Base-by-base conservation (phyloP, 495 filamentous ascomycete genomes). In the Aspergillus heteromorphus region DNA sequence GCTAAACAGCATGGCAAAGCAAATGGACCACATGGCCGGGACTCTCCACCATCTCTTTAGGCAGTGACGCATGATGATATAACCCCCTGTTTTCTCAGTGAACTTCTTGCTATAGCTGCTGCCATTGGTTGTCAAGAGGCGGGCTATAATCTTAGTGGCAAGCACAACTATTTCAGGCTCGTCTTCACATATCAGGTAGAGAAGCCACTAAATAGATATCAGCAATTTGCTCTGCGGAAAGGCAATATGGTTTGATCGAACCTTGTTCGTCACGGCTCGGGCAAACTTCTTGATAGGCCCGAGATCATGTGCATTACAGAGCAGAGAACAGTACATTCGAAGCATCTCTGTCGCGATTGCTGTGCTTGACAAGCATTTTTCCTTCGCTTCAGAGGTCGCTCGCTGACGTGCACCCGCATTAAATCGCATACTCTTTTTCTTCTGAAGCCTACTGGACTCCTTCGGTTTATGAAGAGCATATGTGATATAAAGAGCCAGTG, bases 221-320 rank as follows among this genome's bases (percentile, higher is more conserved):
- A 65, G 51, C 40, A 51, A 56, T 40, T 4, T 16, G 4, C 16
- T 17, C 34, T 21, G 9, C 1, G 19, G 38, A 43, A 31, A 47
- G n/a, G 2, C 5, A 16, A 13, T 8, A 13, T 6, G 19, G 11
- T 29, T 10, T 21, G n/a, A 48, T 73, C 81, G 63, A 77, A 93
- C 91, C 83, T 95, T 97, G 58, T 92, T 95, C 23, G 95, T 97
- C 3, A 97, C 92, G 1, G 91, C 93, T 71, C 86, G 89, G 14
- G 92, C 90, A 73, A 98, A 98, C 61, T 88, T 92, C 62, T 82
- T 83, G 48, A 96, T 83, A 31, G 85, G 85, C 13, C 74, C 67
- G 11, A 64, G 62, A 55, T 86, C 88, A 36, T 76, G 74, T 58
- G 83, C 81, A 49, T 87, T 83, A 60, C 89, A 95, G n/a, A 97